phyloP scores from a whole-genome alignment of 306 rosid genomes.

The Dryas octopetala region DNA sequence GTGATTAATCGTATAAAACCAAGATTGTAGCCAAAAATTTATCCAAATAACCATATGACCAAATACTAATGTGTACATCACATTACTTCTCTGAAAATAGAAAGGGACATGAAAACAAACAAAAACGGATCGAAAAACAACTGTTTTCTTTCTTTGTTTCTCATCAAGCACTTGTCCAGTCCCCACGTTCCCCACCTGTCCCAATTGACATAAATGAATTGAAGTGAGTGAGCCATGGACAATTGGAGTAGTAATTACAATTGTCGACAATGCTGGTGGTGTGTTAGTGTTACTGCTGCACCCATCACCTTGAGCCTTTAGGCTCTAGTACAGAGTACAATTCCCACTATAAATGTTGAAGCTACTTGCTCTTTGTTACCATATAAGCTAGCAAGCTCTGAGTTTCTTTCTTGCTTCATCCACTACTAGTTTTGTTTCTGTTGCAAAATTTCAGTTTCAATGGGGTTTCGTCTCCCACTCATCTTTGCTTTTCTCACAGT shows the following conservation, averaged over 20 bases:
- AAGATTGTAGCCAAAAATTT: no score
- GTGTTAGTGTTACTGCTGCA: neutral
- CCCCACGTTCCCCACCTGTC: conserved; percentile 31
- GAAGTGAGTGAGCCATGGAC: conserved; percentile 37
- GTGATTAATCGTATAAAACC: no score
- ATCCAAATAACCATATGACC: no score
- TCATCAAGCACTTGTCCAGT: neutral
- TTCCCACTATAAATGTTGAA: conserved; percentile 27
- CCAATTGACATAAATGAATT: conserved; percentile 25
- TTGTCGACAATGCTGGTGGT: conserved; percentile 24
- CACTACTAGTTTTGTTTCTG: neutral
- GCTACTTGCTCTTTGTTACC: neutral
- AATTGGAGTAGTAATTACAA: conserved; percentile 46
- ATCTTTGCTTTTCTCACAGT: conserved; percentile 45
- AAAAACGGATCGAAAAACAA: neutral
- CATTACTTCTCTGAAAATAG: neutral
- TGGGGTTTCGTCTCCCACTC: conserved; percentile 37
- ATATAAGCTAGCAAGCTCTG: conserved; percentile 5
- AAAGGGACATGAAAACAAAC: neutral
- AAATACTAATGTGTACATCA: neutral
- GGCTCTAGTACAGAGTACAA: no score
- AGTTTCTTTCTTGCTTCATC: conserved; percentile 3
- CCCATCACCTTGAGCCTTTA: no score
- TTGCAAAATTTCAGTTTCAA: conserved; percentile 18
- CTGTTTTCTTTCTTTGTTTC: no score